Base-by-base conservation (phyloP, 1,284 basidiomycete genomes). In the Apiotrichum porosum region DNA sequence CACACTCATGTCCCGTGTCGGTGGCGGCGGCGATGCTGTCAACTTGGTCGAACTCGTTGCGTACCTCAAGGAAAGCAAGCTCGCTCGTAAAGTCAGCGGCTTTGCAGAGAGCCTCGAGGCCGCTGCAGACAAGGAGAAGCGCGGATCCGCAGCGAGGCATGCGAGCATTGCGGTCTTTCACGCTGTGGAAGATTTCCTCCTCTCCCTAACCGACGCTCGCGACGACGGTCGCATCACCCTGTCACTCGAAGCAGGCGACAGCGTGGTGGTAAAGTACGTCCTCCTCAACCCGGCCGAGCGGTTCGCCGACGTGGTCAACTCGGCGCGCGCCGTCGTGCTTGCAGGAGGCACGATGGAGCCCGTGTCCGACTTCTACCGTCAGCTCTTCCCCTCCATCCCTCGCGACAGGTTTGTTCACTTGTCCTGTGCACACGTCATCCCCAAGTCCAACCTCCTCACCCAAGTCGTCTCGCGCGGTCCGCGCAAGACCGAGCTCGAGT, bases 301-400 rank as follows among this genome's bases (percentile, higher is more conserved):
- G 49, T 98, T 98, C 69, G 77, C 79, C 44, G 85, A 88, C 28
- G 79, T 98, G 2, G 81, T 91, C 1, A 82, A 88, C 21, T 76
- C 79, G 39, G 89, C 92, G 0, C 77, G 90, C 30, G 81, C 86
- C 1, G 83, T 98, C 9, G 76, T 98, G 21, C 76, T 98, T 14
- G 92, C 93, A 0, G 94, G 94, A 9, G 94, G 94, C 2, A 98
- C 94, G 0, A 97, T 98, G 94, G 91, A 90, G 33, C 94, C 94
- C 9, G 88, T 97, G 38, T 83, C 86, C n/a, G 92, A 97, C 69
- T 82, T 97, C 21, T 77, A 82, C 23, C 78, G 79, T 45, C 93
- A 97, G 62, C 77, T 98, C 3, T 90, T 98, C 61, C 79, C 84
- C 0, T 75, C 78, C 45, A 63, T 95, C 2, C 75, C 83, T 1